Conservation (phyloP, 148 eudicot genomes). For the Rhododendron vialii region DNA sequence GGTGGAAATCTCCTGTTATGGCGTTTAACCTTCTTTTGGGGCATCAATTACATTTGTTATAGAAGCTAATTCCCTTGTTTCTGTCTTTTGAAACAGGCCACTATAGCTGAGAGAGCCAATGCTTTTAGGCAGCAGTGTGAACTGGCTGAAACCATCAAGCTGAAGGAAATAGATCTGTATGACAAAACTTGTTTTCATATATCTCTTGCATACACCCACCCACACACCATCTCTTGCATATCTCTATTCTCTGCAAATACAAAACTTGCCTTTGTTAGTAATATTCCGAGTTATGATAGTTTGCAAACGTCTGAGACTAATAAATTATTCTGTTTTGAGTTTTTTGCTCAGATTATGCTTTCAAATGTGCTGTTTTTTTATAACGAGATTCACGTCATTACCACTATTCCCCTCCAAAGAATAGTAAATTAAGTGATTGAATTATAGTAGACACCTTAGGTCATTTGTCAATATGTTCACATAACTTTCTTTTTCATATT, state of each 20-base stretch:
- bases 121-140: constrained; percentile 91
- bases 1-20: not conserved
- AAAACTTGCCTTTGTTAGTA: not conserved
- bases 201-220: not conserved
- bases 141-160: constrained; percentile 79
- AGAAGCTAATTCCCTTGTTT: constrained; percentile 10
- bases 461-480: not conserved
- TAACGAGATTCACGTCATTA: not conserved
- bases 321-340: not conserved
- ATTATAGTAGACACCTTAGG: too few species aligned
- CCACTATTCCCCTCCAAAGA: not conserved
- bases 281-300: not conserved
- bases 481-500: not conserved
- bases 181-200: too few species aligned
- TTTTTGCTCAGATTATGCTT: not conserved
- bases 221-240: not conserved
- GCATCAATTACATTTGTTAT: not conserved
- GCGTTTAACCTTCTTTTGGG: not conserved
- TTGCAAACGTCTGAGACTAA: not conserved
- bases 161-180: constrained; percentile 94
- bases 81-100: constrained; percentile 52
- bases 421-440: not conserved
- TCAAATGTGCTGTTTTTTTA: not conserved
- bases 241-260: not conserved
- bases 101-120: constrained; percentile 84